Evolutionary conservation across 331 rosid species (phyloP).

Genomic region (Spiraea crenata): DNA sequence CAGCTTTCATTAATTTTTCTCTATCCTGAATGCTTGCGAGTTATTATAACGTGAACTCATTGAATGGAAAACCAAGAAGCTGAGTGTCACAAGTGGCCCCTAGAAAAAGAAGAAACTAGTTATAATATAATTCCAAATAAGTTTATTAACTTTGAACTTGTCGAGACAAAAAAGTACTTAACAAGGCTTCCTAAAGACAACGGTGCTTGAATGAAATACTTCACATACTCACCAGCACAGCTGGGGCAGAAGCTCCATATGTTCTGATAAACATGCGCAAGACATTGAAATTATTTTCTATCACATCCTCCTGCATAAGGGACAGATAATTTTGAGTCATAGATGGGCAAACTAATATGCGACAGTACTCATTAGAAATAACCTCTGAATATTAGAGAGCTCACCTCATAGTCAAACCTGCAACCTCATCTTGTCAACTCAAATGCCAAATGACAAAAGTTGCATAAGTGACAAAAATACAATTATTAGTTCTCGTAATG

Average conservation of each 20-base stretch:
- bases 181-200: neutral
- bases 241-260: slow-evolving; percentile 80
- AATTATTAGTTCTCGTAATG: neutral
- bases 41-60: neutral
- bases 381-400: slow-evolving; percentile 18
- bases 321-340: slow-evolving; percentile 9
- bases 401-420: slow-evolving; percentile 97
- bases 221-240: slow-evolving; percentile 62
- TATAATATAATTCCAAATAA: neutral
- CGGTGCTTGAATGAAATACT: neutral
- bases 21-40: neutral
- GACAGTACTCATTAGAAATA: slow-evolving; percentile 1
- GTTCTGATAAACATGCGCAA: slow-evolving; percentile 80
- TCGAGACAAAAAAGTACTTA: too few species aligned
- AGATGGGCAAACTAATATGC: neutral
- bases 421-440: slow-evolving; percentile 33
- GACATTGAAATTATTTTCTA: slow-evolving; percentile 76
- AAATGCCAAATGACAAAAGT: slow-evolving; percentile 23
- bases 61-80: neutral
- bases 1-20: neutral
- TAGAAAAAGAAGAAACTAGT: too few species aligned
- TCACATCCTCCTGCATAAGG: slow-evolving; percentile 76
- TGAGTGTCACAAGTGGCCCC: neutral
- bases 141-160: too few species aligned
- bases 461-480: neutral